A percentile compares a stretch with the other conserved stretches of the same genome.
These are phyloP conservation scores for Tetrahymena thermophila DNA, from an alignment of 73 alveolate species.

Conservation along the genomic window DNA sequence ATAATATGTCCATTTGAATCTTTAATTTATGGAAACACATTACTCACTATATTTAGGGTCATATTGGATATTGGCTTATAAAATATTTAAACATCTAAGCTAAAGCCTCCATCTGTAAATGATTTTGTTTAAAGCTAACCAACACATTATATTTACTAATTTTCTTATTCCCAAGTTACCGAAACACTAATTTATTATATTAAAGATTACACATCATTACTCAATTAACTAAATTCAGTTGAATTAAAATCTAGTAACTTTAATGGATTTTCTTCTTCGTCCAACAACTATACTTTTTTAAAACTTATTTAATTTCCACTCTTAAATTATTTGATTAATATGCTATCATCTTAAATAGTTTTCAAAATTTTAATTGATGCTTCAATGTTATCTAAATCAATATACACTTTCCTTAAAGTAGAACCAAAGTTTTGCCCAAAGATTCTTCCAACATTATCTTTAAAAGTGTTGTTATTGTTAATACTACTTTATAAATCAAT, in stretches of 20 bases:
- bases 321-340: too few relatives aligned
- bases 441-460: background rate
- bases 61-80: background rate
- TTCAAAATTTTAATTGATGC: background rate
- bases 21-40: background rate
- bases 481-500: background rate
- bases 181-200: background rate
- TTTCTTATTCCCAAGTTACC: background rate
- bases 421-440: background rate
- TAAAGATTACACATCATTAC: background rate
- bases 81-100: background rate
- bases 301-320: background rate
- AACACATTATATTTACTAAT: background rate
- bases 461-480: background rate
- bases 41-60: background rate
- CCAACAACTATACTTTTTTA: background rate
- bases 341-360: background rate
- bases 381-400: background rate
- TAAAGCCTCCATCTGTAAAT: background rate
- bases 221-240: background rate
- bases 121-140: background rate
- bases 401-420: background rate
- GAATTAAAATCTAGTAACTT: background rate
- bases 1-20: background rate
- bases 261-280: background rate